A percentile compares a stretch with the other conserved stretches of the same genome.
Conservation (phyloP, 169 alveolate species). For the Eimeria tenella region DNA sequence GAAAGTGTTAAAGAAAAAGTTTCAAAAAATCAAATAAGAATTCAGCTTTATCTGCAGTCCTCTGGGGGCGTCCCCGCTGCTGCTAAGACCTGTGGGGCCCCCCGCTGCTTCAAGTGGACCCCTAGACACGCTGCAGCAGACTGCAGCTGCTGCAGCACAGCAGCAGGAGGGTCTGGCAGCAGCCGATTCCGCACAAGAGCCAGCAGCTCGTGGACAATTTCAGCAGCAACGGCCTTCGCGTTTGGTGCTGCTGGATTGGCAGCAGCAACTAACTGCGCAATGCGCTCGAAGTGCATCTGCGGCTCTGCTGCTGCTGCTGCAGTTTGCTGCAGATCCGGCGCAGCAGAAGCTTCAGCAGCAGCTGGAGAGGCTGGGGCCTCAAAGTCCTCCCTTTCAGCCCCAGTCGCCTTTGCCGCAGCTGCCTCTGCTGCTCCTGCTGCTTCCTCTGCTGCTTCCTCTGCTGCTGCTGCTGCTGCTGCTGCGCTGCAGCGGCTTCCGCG, state of each 20-base stretch:
- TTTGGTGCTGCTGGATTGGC: slow-evolving; percentile 33
- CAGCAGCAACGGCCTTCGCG: slow-evolving; percentile 28
- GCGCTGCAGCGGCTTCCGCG: background rate
- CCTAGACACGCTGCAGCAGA: background rate
- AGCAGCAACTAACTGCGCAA: background rate
- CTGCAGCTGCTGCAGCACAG: slow-evolving; percentile 1
- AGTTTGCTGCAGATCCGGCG: background rate
- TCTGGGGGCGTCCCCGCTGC: background rate
- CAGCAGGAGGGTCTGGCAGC: background rate
- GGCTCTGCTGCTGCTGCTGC: background rate
- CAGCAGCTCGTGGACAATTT: slow-evolving; percentile 5
- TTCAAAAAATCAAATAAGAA: too few species aligned
- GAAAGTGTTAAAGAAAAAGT: too few species aligned
- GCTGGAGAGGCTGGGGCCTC: background rate
- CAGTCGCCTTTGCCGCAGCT: background rate
- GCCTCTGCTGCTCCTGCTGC: background rate
- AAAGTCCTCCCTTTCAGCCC: too few species aligned
- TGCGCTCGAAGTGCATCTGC: background rate
- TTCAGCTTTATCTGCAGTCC: background rate
- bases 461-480: background rate
- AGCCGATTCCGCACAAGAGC: background rate
- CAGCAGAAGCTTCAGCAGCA: background rate
- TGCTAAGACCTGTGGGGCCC: background rate
- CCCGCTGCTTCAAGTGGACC: background rate
- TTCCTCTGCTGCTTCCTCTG: background rate